phyloP scores from a whole-genome alignment of 352 stramenopile species.

The Blastocystis sp. region DNA sequence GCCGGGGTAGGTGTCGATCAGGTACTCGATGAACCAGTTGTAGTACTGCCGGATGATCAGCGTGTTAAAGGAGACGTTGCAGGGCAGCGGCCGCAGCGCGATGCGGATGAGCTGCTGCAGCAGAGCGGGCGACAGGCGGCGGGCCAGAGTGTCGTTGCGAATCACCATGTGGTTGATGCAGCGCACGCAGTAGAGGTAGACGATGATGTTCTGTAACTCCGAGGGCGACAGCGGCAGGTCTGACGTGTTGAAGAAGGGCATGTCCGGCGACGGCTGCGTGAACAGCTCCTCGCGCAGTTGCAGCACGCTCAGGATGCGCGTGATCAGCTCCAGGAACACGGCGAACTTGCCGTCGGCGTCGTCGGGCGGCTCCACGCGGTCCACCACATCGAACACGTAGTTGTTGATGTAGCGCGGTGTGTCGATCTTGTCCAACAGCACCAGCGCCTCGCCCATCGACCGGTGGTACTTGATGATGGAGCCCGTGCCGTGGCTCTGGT shows the following conservation, averaged over 20 bases:
- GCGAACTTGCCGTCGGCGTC: conserved; percentile 16
- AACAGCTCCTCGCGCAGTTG: conserved; percentile 59
- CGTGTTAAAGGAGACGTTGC: conserved; percentile 50
- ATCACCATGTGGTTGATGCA: conserved; percentile 66
- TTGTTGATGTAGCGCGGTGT: conserved; percentile 52
- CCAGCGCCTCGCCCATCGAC: conserved; percentile 52
- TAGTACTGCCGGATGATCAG: conserved; percentile 64
- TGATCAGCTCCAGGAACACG: conserved; percentile 28
- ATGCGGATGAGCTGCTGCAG: conserved; percentile 19
- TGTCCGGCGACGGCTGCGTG: conserved; percentile 10
- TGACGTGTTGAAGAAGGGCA: not conserved
- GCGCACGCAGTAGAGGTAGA: conserved; percentile 61
- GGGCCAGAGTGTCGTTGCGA: not conserved
- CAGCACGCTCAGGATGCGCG: conserved; percentile 58
- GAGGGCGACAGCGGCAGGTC: conserved; percentile 37
- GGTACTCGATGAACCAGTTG: conserved; percentile 52
- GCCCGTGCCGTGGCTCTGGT: conserved; percentile 55
- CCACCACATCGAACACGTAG: conserved; percentile 64
- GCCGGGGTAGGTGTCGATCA: conserved; percentile 61
- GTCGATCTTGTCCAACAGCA: conserved; percentile 66
- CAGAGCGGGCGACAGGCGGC: conserved; percentile 28
- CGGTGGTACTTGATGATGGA: conserved; percentile 65
- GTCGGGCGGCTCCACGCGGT: conserved; percentile 31
- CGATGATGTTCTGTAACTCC: conserved; percentile 63
- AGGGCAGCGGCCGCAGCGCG: conserved; percentile 39